These are phyloP conservation scores for Theobroma grandiflorum DNA, from an alignment of 441 rosid genomes.

Conservation along the genomic window DNA sequence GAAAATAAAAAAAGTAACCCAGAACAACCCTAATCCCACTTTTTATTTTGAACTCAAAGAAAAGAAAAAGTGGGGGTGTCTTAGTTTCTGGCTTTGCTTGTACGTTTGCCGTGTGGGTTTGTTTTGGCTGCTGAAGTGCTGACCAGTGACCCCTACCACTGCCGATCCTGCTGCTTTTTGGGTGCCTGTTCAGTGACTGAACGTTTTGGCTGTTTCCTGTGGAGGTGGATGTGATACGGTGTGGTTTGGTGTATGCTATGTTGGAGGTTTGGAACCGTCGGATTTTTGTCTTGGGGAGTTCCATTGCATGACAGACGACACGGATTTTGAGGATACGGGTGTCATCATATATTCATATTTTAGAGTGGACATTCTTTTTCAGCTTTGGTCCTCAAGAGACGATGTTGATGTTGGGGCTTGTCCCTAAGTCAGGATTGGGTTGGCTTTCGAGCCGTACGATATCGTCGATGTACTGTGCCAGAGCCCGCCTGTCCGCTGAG, in stretches of 20 bases:
- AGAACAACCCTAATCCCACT: conserved; percentile 23
- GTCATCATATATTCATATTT: too few species aligned
- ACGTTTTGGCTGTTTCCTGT: background rate
- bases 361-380: conserved; percentile 4
- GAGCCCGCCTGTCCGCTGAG: conserved; percentile 7
- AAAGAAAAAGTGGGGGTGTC: background rate
- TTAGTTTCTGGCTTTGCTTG: background rate
- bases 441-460: conserved; percentile 9
- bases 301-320: background rate
- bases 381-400: background rate
- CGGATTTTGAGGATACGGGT: background rate
- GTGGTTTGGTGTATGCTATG: background rate
- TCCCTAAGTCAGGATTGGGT: background rate
- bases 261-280: background rate
- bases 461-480: background rate
- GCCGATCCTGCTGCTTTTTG: background rate
- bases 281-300: background rate
- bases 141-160: background rate
- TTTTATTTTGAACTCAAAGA: conserved; percentile 20
- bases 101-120: conserved; percentile 3
- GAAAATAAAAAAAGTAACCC: background rate
- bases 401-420: background rate
- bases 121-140: conserved; percentile 17
- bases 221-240: background rate
- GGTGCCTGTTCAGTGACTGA: background rate